These are phyloP conservation scores for Xylariaceae sp. DNA, from an alignment of 2,329 filamentous ascomycete genomes.

Conservation along the genomic window DNA sequence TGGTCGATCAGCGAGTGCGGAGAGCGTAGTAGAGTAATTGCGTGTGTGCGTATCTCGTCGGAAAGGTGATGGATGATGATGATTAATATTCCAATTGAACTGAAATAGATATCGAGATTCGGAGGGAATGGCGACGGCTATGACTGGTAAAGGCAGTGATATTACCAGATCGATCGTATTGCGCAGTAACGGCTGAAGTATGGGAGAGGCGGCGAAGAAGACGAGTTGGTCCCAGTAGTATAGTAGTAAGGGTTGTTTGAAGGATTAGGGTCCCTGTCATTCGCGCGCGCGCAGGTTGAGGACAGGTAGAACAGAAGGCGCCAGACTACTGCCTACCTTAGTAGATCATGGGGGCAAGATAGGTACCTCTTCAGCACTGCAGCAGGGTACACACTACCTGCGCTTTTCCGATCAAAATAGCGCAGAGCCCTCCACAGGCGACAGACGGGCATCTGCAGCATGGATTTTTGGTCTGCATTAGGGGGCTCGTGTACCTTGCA, in stretches of 20 bases:
- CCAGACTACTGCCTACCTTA: no score
- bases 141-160: neutral
- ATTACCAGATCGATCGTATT: constrained; percentile 1
- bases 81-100: constrained; percentile 16
- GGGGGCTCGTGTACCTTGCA: neutral
- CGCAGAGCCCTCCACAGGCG: no score
- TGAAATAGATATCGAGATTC: neutral
- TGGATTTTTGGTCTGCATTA: no score
- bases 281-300: constrained; percentile 22
- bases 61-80: neutral
- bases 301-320: constrained; percentile 5
- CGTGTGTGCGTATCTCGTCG: constrained; percentile 12
- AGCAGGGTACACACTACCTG: no score
- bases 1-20: constrained; percentile 1
- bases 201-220: constrained; percentile 6
- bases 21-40: constrained; percentile 10
- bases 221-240: constrained; percentile 17
- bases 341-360: no score
- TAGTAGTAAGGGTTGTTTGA: constrained; percentile 23
- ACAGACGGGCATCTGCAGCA: no score
- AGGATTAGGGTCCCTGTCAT: constrained; percentile 32
- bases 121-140: neutral
- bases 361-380: no score
- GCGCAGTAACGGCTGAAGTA: constrained; percentile 4
- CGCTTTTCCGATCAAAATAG: no score